Percentiles rank a stretch among this genome's conserved stretches.
Conservation (phyloP, 169 alveolate species). For the Hepatocystis sp. region DNA sequence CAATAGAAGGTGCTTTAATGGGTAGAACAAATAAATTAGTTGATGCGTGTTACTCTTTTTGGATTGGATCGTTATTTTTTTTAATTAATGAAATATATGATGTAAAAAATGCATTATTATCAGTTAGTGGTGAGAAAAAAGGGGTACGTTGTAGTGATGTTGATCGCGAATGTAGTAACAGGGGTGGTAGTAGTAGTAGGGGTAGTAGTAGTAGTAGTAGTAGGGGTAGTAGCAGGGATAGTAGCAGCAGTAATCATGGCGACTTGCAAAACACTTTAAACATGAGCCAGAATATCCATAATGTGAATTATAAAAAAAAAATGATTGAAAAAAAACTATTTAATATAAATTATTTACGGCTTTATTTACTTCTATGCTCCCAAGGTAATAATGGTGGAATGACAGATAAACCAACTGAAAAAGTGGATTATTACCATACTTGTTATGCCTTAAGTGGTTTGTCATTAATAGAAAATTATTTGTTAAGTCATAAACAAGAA, state of each 20-base stretch:
- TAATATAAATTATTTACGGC: conserved; percentile 53
- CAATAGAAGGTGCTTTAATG: conserved; percentile 95
- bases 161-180: too few species aligned
- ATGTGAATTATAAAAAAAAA: conserved; percentile 73
- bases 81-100: conserved; percentile 82
- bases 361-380: conserved; percentile 78
- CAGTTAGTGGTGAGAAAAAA: too few species aligned
- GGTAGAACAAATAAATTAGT: conserved; percentile 98
- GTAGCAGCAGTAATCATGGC: too few species aligned
- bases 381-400: conserved; percentile 92
- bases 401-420: conserved; percentile 96
- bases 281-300: too few species aligned
- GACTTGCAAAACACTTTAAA: too few species aligned
- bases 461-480: conserved; percentile 75
- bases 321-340: conserved; percentile 76
- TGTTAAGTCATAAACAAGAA: conserved; percentile 4
- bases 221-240: too few species aligned
- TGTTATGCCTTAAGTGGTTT: conserved; percentile 95
- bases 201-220: too few species aligned
- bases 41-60: conserved; percentile 97
- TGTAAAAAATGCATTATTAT: too few species aligned
- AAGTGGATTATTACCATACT: conserved; percentile 96
- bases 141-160: too few species aligned
- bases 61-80: conserved; percentile 95
- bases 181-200: too few species aligned